Percentiles rank a stretch among this genome's conserved stretches.
Evolutionary conservation across 1,139 yeast species (phyloP).

Genomic region (Oligophagozyma castellii): DNA sequence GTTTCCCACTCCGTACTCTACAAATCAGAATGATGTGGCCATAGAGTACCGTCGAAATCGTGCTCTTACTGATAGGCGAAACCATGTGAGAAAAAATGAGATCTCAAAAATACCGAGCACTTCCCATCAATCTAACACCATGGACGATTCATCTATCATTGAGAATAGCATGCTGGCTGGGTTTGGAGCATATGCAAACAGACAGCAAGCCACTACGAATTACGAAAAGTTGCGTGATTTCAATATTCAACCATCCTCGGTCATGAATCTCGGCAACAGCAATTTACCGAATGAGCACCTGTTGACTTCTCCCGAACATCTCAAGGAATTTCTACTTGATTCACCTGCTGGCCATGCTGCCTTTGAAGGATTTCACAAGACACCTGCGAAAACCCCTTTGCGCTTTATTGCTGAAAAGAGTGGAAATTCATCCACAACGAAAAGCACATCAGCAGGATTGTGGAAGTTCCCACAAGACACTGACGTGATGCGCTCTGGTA

Average conservation of each 20-base stretch:
- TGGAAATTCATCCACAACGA: background rate
- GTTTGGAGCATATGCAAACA: too few relatives aligned
- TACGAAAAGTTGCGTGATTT: conserved; percentile 18
- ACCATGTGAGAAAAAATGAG: too few relatives aligned
- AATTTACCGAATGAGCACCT: conserved; percentile 19
- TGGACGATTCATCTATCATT: too few relatives aligned
- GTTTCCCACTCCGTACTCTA: conserved; percentile 24
- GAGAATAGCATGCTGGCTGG: too few relatives aligned
- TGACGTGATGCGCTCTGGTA: background rate
- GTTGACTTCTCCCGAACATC: conserved; percentile 23
- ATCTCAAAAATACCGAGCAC: too few relatives aligned
- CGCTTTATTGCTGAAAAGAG: conserved; percentile 12
- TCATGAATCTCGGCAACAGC: conserved; percentile 12
- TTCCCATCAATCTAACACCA: too few relatives aligned
- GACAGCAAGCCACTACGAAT: too few relatives aligned
- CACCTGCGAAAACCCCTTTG: conserved; percentile 24
- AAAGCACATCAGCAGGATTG: conserved; percentile 1
- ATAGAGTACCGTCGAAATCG: too few relatives aligned
- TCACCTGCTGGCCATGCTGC: conserved; percentile 19
- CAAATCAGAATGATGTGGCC: conserved; percentile 13
- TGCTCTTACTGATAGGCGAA: too few relatives aligned
- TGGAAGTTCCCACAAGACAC: conserved; percentile 1
- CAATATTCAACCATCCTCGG: conserved; percentile 22
- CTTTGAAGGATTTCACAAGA: conserved; percentile 15
- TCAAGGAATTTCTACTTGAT: conserved; percentile 23